Conservation (phyloP, 805 yeast genomes). For the Diddensiella caesifluorescens region DNA sequence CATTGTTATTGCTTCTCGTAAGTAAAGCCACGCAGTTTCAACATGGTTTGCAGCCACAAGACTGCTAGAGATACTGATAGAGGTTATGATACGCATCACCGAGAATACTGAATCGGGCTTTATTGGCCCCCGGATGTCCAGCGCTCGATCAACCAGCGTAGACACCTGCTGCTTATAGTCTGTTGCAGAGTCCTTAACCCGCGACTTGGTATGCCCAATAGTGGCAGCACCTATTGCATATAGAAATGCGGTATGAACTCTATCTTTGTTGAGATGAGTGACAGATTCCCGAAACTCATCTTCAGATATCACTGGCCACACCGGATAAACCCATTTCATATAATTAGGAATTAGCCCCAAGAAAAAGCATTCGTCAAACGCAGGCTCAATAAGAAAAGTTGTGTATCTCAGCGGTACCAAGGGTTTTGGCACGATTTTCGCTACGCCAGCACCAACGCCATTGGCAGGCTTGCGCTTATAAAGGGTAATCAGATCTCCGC, state of each 20-base stretch:
- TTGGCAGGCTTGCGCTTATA: slow-evolving; percentile 4
- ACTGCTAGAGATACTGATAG: slow-evolving; percentile 8
- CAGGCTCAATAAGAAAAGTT: not conserved
- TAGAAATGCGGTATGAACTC: slow-evolving; percentile 9
- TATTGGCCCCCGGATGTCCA: slow-evolving; percentile 10
- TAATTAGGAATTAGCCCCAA: slow-evolving; percentile 6
- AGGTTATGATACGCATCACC: slow-evolving; percentile 10
- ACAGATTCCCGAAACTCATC: slow-evolving; percentile 10
- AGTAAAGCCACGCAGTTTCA: slow-evolving; percentile 15
- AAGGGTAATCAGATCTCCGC: slow-evolving; percentile 9
- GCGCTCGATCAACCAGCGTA: slow-evolving; percentile 8
- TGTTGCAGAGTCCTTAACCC: not conserved
- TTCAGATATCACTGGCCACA: slow-evolving; percentile 11
- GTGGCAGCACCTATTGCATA: slow-evolving; percentile 14
- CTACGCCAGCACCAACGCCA: not conserved
- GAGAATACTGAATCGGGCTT: slow-evolving; percentile 2
- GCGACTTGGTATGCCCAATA: slow-evolving; percentile 7
- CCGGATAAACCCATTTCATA: slow-evolving; percentile 11
- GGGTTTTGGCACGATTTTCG: not conserved
- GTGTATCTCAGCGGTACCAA: not conserved
- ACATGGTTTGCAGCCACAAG: slow-evolving; percentile 11
- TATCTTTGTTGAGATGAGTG: slow-evolving; percentile 1
- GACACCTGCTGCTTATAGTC: not conserved
- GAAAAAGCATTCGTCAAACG: slow-evolving; percentile 7
- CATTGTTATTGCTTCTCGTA: slow-evolving; percentile 18